Evolutionary conservation across 495 filamentous ascomycete genomes (phyloP).

Genomic region (Hypoxylon fuscum): DNA sequence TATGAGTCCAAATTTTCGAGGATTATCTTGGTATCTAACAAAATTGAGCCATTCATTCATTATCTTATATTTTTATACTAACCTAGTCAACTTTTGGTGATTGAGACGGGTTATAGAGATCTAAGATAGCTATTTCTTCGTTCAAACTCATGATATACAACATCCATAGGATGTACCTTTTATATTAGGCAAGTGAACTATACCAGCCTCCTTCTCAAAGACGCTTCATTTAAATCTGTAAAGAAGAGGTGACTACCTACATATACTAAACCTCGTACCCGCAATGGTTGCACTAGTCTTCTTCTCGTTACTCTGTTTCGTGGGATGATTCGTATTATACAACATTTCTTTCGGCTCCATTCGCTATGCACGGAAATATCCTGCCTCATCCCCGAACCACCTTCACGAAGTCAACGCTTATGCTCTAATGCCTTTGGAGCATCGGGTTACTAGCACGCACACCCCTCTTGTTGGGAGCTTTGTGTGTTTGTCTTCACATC

Average conservation of each 20-base stretch:
- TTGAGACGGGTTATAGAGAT: not conserved
- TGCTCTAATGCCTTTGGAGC: not conserved
- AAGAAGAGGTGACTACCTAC: slow-evolving; percentile 45
- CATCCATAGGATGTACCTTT: not conserved
- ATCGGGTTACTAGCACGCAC: slow-evolving; percentile 69
- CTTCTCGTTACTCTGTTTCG: slow-evolving; percentile 36
- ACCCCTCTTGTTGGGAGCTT: slow-evolving; percentile 77
- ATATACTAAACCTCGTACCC: slow-evolving; percentile 42
- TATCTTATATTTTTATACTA: no score
- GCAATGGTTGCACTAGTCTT: slow-evolving; percentile 32
- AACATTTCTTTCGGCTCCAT: slow-evolving; percentile 39
- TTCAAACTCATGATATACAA: no score
- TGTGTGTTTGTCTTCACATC: slow-evolving; percentile 90
- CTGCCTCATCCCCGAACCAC: slow-evolving; percentile 22
- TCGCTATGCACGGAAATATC: slow-evolving; percentile 44
- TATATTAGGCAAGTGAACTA: not conserved
- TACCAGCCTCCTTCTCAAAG: slow-evolving; percentile 1
- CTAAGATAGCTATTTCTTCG: no score
- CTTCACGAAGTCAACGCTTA: not conserved
- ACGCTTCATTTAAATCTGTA: slow-evolving; percentile 21
- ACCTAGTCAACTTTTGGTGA: no score
- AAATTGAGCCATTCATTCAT: not conserved
- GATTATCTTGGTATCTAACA: no score
- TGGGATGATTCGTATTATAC: slow-evolving; percentile 41
- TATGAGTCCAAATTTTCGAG: not conserved